These are phyloP conservation scores for Phytophthora colocasiae DNA, from an alignment of 352 stramenopile genomes.

Conservation along the genomic window DNA sequence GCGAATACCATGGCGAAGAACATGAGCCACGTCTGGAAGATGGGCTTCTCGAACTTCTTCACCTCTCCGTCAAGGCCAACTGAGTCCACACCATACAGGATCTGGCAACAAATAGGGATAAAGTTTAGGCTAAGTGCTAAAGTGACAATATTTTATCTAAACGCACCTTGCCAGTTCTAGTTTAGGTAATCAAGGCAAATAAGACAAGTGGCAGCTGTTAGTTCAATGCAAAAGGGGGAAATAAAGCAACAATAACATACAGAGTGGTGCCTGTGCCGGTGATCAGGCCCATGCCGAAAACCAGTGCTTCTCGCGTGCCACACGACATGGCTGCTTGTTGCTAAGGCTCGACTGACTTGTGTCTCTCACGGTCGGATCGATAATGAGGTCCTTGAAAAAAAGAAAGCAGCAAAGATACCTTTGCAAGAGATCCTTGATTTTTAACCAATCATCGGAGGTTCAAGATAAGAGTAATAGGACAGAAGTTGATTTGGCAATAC, in stretches of 20 bases:
- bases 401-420: slow-evolving; percentile 28
- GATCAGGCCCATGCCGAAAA: slow-evolving; percentile 83
- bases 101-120: slow-evolving; percentile 53
- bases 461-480: neutral
- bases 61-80: slow-evolving; percentile 87
- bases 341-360: slow-evolving; percentile 7
- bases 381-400: slow-evolving; percentile 17
- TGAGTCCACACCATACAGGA: slow-evolving; percentile 93
- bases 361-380: slow-evolving; percentile 14
- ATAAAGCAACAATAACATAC: slow-evolving; percentile 46
- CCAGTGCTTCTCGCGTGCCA: slow-evolving; percentile 74
- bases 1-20: slow-evolving; percentile 96
- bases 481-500: slow-evolving; percentile 1
- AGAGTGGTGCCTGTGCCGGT: slow-evolving; percentile 87
- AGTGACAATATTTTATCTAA: neutral
- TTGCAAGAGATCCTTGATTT: slow-evolving; percentile 7
- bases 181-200: slow-evolving; percentile 6
- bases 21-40: slow-evolving; percentile 98
- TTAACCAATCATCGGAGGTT: slow-evolving; percentile 17
- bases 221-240: slow-evolving; percentile 1
- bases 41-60: slow-evolving; percentile 95
- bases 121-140: slow-evolving; percentile 13
- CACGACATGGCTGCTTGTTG: slow-evolving; percentile 68
- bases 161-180: slow-evolving; percentile 74
- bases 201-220: neutral